Evolutionary conservation across 83 land plant species (phyloP), one percentile per base, ranked within the genome.

Genomic region (Picea abies): DNA sequence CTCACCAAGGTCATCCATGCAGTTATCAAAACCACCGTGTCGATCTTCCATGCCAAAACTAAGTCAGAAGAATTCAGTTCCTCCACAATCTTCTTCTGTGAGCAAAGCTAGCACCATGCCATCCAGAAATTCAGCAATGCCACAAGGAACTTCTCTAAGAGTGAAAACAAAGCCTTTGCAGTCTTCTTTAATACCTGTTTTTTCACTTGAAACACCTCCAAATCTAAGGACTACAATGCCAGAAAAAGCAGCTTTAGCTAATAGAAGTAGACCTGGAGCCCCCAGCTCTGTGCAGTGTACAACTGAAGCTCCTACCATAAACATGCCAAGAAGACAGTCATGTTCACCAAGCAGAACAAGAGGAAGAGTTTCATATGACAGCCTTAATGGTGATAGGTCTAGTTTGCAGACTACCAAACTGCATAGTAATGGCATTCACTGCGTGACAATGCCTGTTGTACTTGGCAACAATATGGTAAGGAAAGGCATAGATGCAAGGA

Each of bases 391-490:
- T 78, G 88, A 90, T 6, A 78, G 81, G 52, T 80, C 76, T 26
- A 71, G 80, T 58, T 73, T 81, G 22, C 78, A 81, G 2, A 23
- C 23, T 32, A 85, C 66, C 35, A 84, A 82, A 80, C 63, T 37
- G 35, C 82, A 79, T 60, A 15, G 60, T 25, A 90, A 84, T 39
- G 80, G 39, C 56, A 88, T 66, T 20, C 15, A 56, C 60, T 62
- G 77, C 16, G 88, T 87, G 47, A 73, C 78, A 44, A 85, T 76
- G 44, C 95, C 95, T n/a, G 90, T 87, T 41, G 25, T 83, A 14
- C 86, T 90, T 15, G 92, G 90, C 49, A 89, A 81, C 35, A 87
- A 91, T 86, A 91, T 91, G 95, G 95, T 89, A 60, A 92, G 91
- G 63, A 84, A 93, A 63, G 89, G 86, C 4, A 84, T 93, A 22